phyloP scores from a whole-genome alignment of 2,329 filamentous ascomycete genomes.

The Talaromyces sp. region DNA sequence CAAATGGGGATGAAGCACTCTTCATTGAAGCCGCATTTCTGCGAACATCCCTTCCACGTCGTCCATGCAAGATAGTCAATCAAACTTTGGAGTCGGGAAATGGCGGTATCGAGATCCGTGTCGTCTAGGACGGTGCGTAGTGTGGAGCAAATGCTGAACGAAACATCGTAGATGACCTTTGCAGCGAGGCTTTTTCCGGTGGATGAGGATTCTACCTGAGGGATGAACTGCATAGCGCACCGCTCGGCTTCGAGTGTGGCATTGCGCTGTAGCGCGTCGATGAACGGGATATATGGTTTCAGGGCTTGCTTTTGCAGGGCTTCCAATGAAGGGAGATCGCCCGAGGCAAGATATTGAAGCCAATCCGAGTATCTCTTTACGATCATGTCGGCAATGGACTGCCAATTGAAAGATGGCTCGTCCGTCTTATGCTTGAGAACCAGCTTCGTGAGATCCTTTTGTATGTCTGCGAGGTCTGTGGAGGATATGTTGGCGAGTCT shows the following conservation, averaged over 20 bases:
- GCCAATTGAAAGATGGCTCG: constrained; percentile 53
- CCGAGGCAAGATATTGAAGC: constrained; percentile 35
- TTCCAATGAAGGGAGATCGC: constrained; percentile 16
- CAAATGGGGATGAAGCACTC: constrained; percentile 60
- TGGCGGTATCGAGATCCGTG: constrained; percentile 17
- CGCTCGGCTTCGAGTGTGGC: constrained; percentile 20
- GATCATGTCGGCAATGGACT: constrained; percentile 60
- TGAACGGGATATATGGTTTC: constrained; percentile 26
- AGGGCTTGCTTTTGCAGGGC: constrained; percentile 24
- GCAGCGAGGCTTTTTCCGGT: constrained; percentile 17
- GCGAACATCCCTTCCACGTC: constrained; percentile 50
- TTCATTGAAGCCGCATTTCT: constrained; percentile 48
- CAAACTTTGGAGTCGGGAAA: constrained; percentile 34
- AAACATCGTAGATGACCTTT: constrained; percentile 23
- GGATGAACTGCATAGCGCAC: constrained; percentile 31
- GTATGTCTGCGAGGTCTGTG: constrained; percentile 30
- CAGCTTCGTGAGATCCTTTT: constrained; percentile 41
- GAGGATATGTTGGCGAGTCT: constrained; percentile 26
- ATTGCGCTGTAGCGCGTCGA: constrained; percentile 28
- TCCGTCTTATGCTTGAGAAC: constrained; percentile 27
- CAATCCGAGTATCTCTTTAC: constrained; percentile 56
- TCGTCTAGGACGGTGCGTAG: constrained; percentile 20
- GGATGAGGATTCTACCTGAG: constrained; percentile 7
- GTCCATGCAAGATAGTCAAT: constrained; percentile 53
- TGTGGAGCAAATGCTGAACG: constrained; percentile 26